phyloP scores from a whole-genome alignment of 2,329 filamentous ascomycete genomes.

The Ophiocordyceps camponoti-leonardi region DNA sequence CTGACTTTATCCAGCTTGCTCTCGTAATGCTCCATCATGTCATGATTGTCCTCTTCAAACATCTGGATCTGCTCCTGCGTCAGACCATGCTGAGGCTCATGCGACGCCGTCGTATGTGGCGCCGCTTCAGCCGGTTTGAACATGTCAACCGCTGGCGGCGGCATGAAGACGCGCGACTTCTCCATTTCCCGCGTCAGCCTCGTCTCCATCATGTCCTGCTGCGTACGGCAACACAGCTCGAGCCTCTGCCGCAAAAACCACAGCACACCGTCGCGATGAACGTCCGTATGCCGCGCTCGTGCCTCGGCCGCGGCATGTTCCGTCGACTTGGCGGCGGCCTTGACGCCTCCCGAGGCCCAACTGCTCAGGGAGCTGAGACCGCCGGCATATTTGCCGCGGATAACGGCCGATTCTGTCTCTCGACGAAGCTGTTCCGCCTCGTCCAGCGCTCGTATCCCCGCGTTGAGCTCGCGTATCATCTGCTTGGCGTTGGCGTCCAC shows the following conservation, averaged over 20 bases:
- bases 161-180: slow-evolving; percentile 67
- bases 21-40: slow-evolving; percentile 86
- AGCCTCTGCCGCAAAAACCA: slow-evolving; percentile 65
- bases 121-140: slow-evolving; percentile 5
- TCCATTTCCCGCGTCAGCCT: slow-evolving; percentile 71
- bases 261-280: slow-evolving; percentile 66
- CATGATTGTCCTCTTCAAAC: slow-evolving; percentile 84
- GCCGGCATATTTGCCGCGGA: slow-evolving; percentile 50
- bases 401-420: slow-evolving; percentile 53
- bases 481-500: slow-evolving; percentile 79
- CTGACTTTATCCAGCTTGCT: slow-evolving; percentile 87
- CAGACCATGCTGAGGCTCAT: slow-evolving; percentile 32
- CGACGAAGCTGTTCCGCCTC: slow-evolving; percentile 71
- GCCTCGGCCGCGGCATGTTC: slow-evolving; percentile 63
- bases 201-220: slow-evolving; percentile 87
- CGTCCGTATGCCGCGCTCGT: slow-evolving; percentile 44
- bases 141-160: slow-evolving; percentile 15
- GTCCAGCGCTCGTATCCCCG: slow-evolving; percentile 61
- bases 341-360: slow-evolving; percentile 47
- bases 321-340: slow-evolving; percentile 28
- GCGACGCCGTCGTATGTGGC: neutral
- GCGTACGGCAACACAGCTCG: slow-evolving; percentile 58
- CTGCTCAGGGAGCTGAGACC: slow-evolving; percentile 45
- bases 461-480: slow-evolving; percentile 70
- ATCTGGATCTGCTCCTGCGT: slow-evolving; percentile 78